A percentile compares a stretch with the other conserved stretches of the same genome.
These are phyloP conservation scores for Boletus tomentosulus DNA, from an alignment of 768 basidiomycete genomes.

Conservation along the genomic window DNA sequence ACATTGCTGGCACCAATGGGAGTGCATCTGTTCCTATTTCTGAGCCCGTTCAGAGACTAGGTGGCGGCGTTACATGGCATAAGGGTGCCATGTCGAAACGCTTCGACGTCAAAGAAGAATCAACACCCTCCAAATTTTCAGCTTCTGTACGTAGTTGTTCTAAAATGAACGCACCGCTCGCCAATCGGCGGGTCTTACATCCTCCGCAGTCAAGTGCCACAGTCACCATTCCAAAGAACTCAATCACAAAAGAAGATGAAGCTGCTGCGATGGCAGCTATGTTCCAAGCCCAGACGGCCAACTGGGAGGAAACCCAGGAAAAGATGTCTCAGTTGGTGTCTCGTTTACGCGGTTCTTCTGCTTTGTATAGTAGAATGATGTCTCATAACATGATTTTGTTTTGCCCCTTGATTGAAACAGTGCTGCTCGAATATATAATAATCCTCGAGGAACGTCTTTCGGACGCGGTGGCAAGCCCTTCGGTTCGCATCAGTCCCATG, in stretches of 20 bases:
- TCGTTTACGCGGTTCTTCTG: conserved; percentile 50
- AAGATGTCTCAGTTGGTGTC: conserved; percentile 98
- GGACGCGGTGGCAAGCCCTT: conserved; percentile 54
- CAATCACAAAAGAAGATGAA: conserved; percentile 69
- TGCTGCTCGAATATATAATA: conserved; percentile 63
- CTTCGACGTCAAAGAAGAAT: conserved; percentile 83
- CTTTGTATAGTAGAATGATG: conserved; percentile 58
- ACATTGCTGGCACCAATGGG: conserved; percentile 50
- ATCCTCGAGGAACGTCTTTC: conserved; percentile 62
- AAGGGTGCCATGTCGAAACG: conserved; percentile 81
- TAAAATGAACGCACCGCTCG: conserved; percentile 21
- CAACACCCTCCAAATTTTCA: conserved; percentile 21
- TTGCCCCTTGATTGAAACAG: conserved; percentile 41
- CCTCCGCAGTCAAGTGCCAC: conserved; percentile 35
- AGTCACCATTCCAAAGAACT: conserved; percentile 33
- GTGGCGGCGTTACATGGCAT: conserved; percentile 50
- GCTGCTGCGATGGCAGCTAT: conserved; percentile 97
- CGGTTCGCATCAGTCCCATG: conserved; percentile 43
- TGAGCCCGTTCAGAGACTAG: conserved; percentile 40
- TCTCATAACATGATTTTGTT: conserved; percentile 69
- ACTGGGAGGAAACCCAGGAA: conserved; percentile 99
- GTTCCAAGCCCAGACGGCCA: conserved; percentile 90
- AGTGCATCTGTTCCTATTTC: conserved; percentile 42
- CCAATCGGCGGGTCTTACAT: conserved; percentile 25
- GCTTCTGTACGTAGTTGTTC: conserved; percentile 31